These are phyloP conservation scores for Tolypocladium ophioglossoides DNA, from an alignment of 2,329 filamentous ascomycete species.

Conservation along the genomic window DNA sequence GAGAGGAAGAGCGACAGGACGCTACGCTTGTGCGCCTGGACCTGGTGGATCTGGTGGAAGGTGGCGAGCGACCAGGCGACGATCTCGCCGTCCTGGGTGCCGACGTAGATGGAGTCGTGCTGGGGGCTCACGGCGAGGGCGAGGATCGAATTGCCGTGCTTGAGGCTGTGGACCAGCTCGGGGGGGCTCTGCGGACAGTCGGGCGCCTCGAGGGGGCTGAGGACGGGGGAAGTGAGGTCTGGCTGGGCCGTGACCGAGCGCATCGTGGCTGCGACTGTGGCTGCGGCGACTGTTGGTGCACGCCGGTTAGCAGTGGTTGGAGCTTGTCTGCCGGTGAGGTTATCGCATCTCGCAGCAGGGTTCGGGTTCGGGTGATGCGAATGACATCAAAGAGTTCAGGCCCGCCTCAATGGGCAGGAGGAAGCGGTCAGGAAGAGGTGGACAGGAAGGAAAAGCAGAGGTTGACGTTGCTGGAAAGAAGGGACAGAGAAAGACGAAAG, in stretches of 20 bases:
- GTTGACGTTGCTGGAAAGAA: background rate
- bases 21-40: conserved; percentile 86
- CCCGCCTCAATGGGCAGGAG: background rate
- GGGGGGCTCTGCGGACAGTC: conserved; percentile 27
- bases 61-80: conserved; percentile 83
- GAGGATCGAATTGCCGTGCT: conserved; percentile 70
- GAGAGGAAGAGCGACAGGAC: conserved; percentile 79
- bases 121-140: conserved; percentile 71
- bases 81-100: conserved; percentile 89
- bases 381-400: too few species aligned
- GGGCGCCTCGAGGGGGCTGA: conserved; percentile 7
- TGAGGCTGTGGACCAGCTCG: conserved; percentile 62
- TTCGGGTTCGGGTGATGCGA: too few species aligned
- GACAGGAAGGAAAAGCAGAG: too few species aligned
- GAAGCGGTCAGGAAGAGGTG: background rate
- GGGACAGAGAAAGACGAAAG: background rate
- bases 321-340: background rate
- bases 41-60: conserved; percentile 66
- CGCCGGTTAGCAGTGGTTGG: background rate
- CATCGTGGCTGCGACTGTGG: conserved; percentile 4
- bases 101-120: conserved; percentile 75
- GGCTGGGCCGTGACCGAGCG: conserved; percentile 4
- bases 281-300: background rate
- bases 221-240: conserved; percentile 6
- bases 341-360: background rate